Conservation (phyloP, 495 filamentous ascomycete genomes). For the Xylaria cubensis region DNA sequence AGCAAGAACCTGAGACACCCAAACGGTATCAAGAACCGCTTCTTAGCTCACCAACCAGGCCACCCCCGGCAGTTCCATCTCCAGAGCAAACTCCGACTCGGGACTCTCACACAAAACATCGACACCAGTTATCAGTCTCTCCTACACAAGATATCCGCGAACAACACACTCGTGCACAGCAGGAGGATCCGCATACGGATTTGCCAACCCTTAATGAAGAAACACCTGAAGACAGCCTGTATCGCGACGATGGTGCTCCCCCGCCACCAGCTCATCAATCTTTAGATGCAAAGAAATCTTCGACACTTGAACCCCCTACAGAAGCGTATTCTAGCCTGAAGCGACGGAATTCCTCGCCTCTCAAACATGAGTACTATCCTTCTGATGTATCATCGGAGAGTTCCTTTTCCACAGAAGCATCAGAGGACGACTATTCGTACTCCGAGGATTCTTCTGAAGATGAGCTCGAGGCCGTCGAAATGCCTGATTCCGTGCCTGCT, state of each 20-base stretch:
- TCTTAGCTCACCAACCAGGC: slow-evolving; percentile 33
- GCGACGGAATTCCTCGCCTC: slow-evolving; percentile 84
- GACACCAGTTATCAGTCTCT: neutral
- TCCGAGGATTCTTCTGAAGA: slow-evolving; percentile 56
- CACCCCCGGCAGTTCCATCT: slow-evolving; percentile 36
- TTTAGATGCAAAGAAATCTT: slow-evolving; percentile 48
- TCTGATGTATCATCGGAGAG: slow-evolving; percentile 68
- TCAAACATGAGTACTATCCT: slow-evolving; percentile 97
- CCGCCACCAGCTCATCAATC: slow-evolving; percentile 59
- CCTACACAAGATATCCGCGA: slow-evolving; percentile 25
- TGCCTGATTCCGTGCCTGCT: slow-evolving; percentile 56
- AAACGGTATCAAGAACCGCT: slow-evolving; percentile 34
- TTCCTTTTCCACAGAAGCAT: slow-evolving; percentile 55
- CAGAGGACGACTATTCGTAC: slow-evolving; percentile 51
- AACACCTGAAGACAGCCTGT: slow-evolving; percentile 53
- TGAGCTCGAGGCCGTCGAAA: slow-evolving; percentile 57
- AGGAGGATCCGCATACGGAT: slow-evolving; percentile 43
- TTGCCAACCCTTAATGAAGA: slow-evolving; percentile 42
- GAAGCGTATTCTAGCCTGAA: slow-evolving; percentile 55
- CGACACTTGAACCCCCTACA: slow-evolving; percentile 58
- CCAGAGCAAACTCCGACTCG: slow-evolving; percentile 40
- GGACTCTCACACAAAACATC: slow-evolving; percentile 35
- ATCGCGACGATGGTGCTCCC: slow-evolving; percentile 54
- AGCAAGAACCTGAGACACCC: slow-evolving; percentile 38
- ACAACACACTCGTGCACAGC: slow-evolving; percentile 23